Evolutionary conservation across 1,284 basidiomycete species (phyloP), one percentile per base, ranked within the genome.

Genomic region (Ceratobasidium sp.): DNA sequence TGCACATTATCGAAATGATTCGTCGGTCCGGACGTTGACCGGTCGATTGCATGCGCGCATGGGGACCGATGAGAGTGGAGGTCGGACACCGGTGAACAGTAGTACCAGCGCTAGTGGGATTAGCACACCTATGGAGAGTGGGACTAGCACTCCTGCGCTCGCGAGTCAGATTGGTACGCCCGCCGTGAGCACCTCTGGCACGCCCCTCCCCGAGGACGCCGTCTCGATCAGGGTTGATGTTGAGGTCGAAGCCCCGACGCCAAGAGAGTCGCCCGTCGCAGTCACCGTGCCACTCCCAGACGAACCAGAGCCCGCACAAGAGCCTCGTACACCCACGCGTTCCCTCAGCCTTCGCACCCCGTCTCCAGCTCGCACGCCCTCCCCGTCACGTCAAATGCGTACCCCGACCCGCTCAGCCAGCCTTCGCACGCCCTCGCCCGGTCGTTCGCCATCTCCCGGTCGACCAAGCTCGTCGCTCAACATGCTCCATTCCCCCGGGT

Each of bases 401-500:
- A 40, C 17, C 38, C 38, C 8, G 8, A 40, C 17, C 38, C 38
- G 8, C 38, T 8, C 29, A 20, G 31, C 31, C 22, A 12, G 35
- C 25, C n/a, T n/a, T 7, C 13, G 40, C 25, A 54, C 64, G 1
- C 64, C 64, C 1, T 67, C 64, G 17, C 64, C 60, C 8, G 32
- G 40, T 22, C 32, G 60, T 43, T 40, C n/a, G n/a, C n/a, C n/a
- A n/a, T n/a, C n/a, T n/a, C n/a, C 45, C 32, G 47, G 32, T 52
- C 52, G 2, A 38, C 35, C 17, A 40, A 17, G 38, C 17, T 40
- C 38, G 38, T 45, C 50, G 12, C 22, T 47, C 10, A 12, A 47
- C n/a, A 40, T 35, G 38, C 64, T 67, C 17, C 64, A 50, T 15
- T 67, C 64, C 22, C 64, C 64, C 31, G 38, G 31, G 32, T 64